A percentile compares a stretch with the other conserved stretches of the same genome.
Evolutionary conservation across 108 stramenopile species (phyloP).

Genomic region (Fragilariopsis cylindrus): DNA sequence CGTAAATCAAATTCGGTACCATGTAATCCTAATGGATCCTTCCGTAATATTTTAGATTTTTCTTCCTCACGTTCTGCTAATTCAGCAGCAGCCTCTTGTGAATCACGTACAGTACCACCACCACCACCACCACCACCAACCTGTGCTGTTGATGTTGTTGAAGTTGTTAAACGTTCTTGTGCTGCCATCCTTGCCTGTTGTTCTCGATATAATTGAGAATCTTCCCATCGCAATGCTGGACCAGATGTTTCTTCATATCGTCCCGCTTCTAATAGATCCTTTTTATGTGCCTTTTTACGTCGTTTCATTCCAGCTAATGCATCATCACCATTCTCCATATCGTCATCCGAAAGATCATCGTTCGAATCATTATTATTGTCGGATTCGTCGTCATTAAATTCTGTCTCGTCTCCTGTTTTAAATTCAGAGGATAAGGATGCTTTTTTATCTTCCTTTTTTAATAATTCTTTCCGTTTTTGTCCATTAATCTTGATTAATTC

Average conservation of each 20-base stretch:
- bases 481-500: constrained; percentile 57
- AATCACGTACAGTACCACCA: constrained; percentile 46
- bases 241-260: constrained; percentile 26
- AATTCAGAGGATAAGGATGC: not conserved
- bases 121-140: not conserved
- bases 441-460: constrained; percentile 17
- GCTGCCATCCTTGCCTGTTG: constrained; percentile 44
- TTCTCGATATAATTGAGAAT: constrained; percentile 47
- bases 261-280: constrained; percentile 35
- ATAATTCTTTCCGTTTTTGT: constrained; percentile 31
- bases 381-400: constrained; percentile 11
- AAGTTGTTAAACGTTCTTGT: constrained; percentile 21
- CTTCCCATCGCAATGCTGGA: constrained; percentile 51
- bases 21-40: constrained; percentile 76
- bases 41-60: constrained; percentile 58
- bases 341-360: constrained; percentile 33
- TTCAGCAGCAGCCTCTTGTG: constrained; percentile 61
- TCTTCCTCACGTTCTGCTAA: constrained; percentile 68
- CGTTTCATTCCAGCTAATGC: constrained; percentile 35
- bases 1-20: constrained; percentile 62
- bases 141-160: too few species aligned
- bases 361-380: constrained; percentile 12
- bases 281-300: constrained; percentile 32
- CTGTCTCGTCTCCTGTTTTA: constrained; percentile 16
- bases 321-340: constrained; percentile 42